phyloP scores from a whole-genome alignment of 768 basidiomycete genomes.

The Lactarius tabidus region DNA sequence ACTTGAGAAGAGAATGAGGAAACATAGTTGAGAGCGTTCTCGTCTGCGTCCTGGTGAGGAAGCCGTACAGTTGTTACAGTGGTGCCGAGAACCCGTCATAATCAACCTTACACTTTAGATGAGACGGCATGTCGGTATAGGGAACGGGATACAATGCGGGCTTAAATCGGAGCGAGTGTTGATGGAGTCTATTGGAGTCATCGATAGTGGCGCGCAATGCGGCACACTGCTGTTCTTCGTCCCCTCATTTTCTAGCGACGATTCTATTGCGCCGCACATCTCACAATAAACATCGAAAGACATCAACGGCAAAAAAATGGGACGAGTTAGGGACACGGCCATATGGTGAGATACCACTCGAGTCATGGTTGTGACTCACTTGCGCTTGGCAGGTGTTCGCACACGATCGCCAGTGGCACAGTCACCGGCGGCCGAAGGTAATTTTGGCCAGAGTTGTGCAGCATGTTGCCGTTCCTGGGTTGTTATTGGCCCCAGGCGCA shows the following conservation, averaged over 20 bases:
- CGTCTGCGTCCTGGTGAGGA: slow-evolving; percentile 19
- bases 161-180: slow-evolving; percentile 19
- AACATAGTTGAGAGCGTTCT: slow-evolving; percentile 15
- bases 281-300: too few relatives aligned
- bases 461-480: neutral
- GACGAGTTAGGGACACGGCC: too few relatives aligned
- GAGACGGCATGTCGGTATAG: slow-evolving; percentile 19
- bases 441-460: neutral
- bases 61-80: too few relatives aligned
- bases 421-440: neutral
- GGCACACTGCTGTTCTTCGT: neutral
- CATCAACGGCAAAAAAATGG: neutral
- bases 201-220: neutral
- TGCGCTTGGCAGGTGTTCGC: neutral
- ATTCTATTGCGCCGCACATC: too few relatives aligned
- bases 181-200: slow-evolving; percentile 10
- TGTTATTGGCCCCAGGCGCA: neutral
- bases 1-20: neutral
- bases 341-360: too few relatives aligned
- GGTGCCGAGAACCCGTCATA: too few relatives aligned
- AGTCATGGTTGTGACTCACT: neutral
- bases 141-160: slow-evolving; percentile 11
- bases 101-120: slow-evolving; percentile 8
- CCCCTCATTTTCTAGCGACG: neutral
- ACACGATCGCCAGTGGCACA: neutral